Base-by-base conservation (phyloP, 2,329 filamentous ascomycete genomes). In the Phaeosphaeriaceae sp. region DNA sequence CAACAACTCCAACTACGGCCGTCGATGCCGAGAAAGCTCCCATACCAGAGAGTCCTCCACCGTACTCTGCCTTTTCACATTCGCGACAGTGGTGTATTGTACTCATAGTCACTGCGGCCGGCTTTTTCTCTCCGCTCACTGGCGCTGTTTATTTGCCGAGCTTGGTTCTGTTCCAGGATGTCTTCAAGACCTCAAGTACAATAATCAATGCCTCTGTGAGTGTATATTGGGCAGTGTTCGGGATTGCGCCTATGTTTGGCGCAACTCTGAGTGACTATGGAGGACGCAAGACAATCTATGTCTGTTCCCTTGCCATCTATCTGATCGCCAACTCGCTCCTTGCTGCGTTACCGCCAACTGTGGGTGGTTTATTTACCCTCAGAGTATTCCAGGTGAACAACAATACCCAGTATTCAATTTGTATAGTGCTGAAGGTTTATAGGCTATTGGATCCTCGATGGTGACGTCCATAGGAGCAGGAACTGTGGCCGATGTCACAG, bases 181-280 rank as follows among this genome's bases (percentile, higher is more conserved):
- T 75, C 24, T 79, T 80, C 52, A 53, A 74, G 19, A 69, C 69
- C 1, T 69, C 68, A n/a, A 62, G 62, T 17, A 71, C 71, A 2
- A 68, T 67, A 11, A 77, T 80, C 48, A 80, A 80, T 59, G 76
- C 70, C 1, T 78, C 78, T 0, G 76, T 80, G 19, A 74, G 75
- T 1, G 76, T 79, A 1, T 80, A 79, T 56, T 79, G 77, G 75
- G 68, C 73, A 22, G 69, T 78, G 1, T 80, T 80, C 56, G 78
- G 77, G 20, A 53, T 80, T 19, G 70, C 70, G 27, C 78, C 76
- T 1, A 66, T 79, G 9, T 74, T 79, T 53, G 77, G 76, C 64
- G 70, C 76, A 2, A 67, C 70, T 31, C 67, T 70, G 22, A 74
- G 75, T 22, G 77, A 80, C 58, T 69, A 68, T 54, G 66, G 63